These are phyloP conservation scores for Acanthamoeba healyi DNA, from an alignment of 208 protist genomes.

Conservation along the genomic window DNA sequence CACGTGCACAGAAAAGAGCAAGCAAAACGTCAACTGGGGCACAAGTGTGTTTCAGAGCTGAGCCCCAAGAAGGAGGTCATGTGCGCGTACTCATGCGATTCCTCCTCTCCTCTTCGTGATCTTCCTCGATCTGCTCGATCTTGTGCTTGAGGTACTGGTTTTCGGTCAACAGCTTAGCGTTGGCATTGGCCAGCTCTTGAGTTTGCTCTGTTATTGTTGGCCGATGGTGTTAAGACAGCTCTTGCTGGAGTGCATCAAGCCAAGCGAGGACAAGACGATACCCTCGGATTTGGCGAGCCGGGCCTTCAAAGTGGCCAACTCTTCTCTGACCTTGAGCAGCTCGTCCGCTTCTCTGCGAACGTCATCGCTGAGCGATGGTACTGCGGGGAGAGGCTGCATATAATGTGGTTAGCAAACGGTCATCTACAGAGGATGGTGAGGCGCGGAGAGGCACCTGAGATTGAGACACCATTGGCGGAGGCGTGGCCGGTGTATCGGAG, in stretches of 20 bases:
- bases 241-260: too few relatives aligned
- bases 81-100: slow-evolving; percentile 54
- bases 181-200: background rate
- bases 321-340: slow-evolving; percentile 17
- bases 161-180: background rate
- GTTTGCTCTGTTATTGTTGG: background rate
- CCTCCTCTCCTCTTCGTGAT: slow-evolving; percentile 62
- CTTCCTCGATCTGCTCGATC: slow-evolving; percentile 36
- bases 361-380: too few relatives aligned
- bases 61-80: too few relatives aligned
- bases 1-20: background rate
- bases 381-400: too few relatives aligned
- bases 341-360: background rate
- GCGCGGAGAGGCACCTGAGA: too few relatives aligned
- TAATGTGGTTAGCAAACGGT: too few relatives aligned
- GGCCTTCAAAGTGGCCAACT: slow-evolving; percentile 3
- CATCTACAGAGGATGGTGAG: too few relatives aligned
- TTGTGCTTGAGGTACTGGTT: slow-evolving; percentile 14
- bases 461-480: too few relatives aligned
- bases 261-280: background rate
- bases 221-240: background rate
- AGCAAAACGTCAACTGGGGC: too few relatives aligned
- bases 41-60: too few relatives aligned
- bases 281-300: slow-evolving; percentile 11
- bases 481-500: background rate